phyloP scores from a whole-genome alignment of 345 rosid species.

The Dimocarpus longan region DNA sequence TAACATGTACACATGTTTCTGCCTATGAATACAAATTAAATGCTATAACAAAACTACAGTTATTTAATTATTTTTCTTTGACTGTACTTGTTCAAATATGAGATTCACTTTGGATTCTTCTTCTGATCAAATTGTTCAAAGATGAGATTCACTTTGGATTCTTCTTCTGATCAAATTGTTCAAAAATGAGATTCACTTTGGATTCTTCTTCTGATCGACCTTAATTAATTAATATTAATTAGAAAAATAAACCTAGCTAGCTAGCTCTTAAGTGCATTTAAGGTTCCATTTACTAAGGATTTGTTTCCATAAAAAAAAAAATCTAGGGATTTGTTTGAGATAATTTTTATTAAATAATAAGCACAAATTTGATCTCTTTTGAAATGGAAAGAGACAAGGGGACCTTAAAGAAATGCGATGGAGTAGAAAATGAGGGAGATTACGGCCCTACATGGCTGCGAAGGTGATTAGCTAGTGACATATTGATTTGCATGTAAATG shows the following conservation, averaged over 20 bases:
- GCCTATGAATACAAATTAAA: not conserved
- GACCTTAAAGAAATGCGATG: not conserved
- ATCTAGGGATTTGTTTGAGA: not conserved
- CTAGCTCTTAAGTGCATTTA: slow-evolving; percentile 4
- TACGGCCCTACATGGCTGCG: slow-evolving; percentile 13
- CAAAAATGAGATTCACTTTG: slow-evolving; percentile 22
- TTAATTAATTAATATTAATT: too few species aligned
- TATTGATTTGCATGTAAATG: not conserved
- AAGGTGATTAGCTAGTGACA: slow-evolving; percentile 8
- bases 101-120: slow-evolving; percentile 19
- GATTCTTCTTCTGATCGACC: slow-evolving; percentile 4
- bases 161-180: not conserved
- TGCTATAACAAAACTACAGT: not conserved
- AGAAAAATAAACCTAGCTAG: not conserved
- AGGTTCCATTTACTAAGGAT: slow-evolving; percentile 6
- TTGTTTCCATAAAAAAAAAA: not conserved
- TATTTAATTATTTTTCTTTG: not conserved
- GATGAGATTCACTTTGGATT: slow-evolving; percentile 23
- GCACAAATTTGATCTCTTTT: slow-evolving; percentile 4
- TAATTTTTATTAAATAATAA: slow-evolving; percentile 6
- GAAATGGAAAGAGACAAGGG: slow-evolving; percentile 20
- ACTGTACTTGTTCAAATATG: slow-evolving; percentile 13
- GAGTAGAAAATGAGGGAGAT: not conserved
- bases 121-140: not conserved
- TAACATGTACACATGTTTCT: not conserved